A percentile compares a stretch with the other conserved stretches of the same genome.
phyloP scores from a whole-genome alignment of 208 protist species.

The Leishmania gerbilli region DNA sequence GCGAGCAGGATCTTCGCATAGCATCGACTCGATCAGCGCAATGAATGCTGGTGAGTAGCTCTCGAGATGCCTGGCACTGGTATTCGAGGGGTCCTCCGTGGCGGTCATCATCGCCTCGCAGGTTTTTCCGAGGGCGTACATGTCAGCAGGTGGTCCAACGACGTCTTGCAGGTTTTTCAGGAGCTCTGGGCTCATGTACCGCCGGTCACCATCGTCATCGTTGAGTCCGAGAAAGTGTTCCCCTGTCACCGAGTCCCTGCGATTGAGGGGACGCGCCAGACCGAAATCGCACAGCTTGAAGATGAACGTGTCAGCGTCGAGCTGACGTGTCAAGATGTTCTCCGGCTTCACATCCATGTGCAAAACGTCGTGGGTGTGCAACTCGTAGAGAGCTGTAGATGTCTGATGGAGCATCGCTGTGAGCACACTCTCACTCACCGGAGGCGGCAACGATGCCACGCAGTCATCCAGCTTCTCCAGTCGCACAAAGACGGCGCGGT shows the following conservation, averaged over 20 bases:
- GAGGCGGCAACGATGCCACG: conserved; percentile 38
- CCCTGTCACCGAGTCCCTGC: conserved; percentile 27
- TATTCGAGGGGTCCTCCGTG: conserved; percentile 32
- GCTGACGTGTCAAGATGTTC: conserved; percentile 23
- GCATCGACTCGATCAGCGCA: conserved; percentile 44
- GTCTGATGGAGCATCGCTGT: conserved; percentile 70
- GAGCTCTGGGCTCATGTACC: conserved; percentile 80
- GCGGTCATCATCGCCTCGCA: conserved; percentile 66
- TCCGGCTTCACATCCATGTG: conserved; percentile 90
- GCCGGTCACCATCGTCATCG: conserved; percentile 84
- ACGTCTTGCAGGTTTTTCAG: conserved; percentile 37
- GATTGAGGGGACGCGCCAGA: conserved; percentile 51
- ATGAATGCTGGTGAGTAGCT: conserved; percentile 37
- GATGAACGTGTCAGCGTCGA: conserved; percentile 35
- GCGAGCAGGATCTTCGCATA: conserved; percentile 29
- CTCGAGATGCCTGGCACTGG: conserved; percentile 20
- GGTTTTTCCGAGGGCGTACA: conserved; percentile 89
- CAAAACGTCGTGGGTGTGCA: conserved; percentile 73
- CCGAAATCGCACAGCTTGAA: conserved; percentile 92
- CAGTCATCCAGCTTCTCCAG: conserved; percentile 70
- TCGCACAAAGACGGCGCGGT: conserved; percentile 72
- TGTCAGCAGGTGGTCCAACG: conserved; percentile 62
- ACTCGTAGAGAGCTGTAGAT: conserved; percentile 61
- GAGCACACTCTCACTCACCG: conserved; percentile 53
- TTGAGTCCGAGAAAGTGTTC: conserved; percentile 71